Conservation (phyloP, 2,329 filamentous ascomycete species). For the Neocatenulostroma microsporum region DNA sequence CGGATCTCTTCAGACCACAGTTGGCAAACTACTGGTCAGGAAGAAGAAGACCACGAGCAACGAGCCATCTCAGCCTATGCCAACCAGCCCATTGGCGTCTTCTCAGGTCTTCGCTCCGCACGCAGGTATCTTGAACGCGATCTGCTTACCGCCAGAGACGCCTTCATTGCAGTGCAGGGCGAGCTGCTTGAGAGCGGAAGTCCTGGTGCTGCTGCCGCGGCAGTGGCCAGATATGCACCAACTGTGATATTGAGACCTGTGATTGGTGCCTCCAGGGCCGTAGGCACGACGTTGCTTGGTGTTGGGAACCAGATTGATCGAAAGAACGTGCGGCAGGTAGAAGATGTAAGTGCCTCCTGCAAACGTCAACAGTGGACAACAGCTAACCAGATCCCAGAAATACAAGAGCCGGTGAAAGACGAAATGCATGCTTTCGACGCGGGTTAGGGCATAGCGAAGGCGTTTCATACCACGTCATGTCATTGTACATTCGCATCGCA, state of each 20-base stretch:
- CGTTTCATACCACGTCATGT: too few species aligned
- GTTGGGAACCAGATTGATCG: conserved; percentile 88
- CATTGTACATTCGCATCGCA: too few species aligned
- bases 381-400: conserved; percentile 20
- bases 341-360: conserved; percentile 63
- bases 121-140: conserved; percentile 78
- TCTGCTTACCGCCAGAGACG: conserved; percentile 76
- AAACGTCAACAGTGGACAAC: neutral
- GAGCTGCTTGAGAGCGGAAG: conserved; percentile 82
- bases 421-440: too few species aligned
- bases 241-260: conserved; percentile 87
- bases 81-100: conserved; percentile 81
- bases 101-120: conserved; percentile 76
- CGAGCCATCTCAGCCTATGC: conserved; percentile 87
- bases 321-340: conserved; percentile 67
- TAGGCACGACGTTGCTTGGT: conserved; percentile 82
- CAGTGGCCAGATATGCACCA: conserved; percentile 73
- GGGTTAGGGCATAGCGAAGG: too few species aligned
- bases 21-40: conserved; percentile 50
- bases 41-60: conserved; percentile 58
- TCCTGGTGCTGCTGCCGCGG: conserved; percentile 70
- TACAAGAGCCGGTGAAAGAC: conserved; percentile 23
- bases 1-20: conserved; percentile 22
- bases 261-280: conserved; percentile 80
- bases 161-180: conserved; percentile 87